Percentiles rank a stretch among this genome's conserved stretches.
These are phyloP conservation scores for Suillus alpinus DNA, from an alignment of 768 basidiomycete genomes.

Conservation along the genomic window DNA sequence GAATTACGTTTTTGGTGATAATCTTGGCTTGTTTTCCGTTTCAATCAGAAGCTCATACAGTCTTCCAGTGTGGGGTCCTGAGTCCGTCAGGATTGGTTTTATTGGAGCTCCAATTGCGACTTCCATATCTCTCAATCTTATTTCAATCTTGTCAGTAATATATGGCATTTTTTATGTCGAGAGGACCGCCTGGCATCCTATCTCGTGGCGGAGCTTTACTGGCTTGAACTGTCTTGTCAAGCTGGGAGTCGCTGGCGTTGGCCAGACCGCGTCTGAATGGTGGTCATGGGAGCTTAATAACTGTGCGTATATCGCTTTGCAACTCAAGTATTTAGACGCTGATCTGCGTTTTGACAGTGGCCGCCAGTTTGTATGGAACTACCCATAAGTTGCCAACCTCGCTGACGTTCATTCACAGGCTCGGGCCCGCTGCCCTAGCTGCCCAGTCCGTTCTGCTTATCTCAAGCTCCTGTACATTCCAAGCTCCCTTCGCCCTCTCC, in stretches of 20 bases:
- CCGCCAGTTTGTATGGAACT: slow-evolving; percentile 47
- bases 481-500: slow-evolving; percentile 79
- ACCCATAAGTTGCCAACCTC: not conserved
- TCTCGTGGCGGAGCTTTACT: slow-evolving; percentile 61
- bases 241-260: slow-evolving; percentile 78
- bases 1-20: slow-evolving; percentile 79
- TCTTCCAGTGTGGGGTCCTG: slow-evolving; percentile 15
- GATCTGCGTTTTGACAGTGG: slow-evolving; percentile 32
- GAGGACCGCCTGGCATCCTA: slow-evolving; percentile 79
- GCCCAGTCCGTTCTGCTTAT: slow-evolving; percentile 84
- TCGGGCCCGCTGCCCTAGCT: slow-evolving; percentile 81
- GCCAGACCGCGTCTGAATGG: slow-evolving; percentile 89
- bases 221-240: slow-evolving; percentile 65
- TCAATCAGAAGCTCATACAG: slow-evolving; percentile 3
- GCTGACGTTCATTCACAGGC: slow-evolving; percentile 36
- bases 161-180: slow-evolving; percentile 65
- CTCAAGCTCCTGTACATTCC: slow-evolving; percentile 74
- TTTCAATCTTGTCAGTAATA: slow-evolving; percentile 55
- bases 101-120: slow-evolving; percentile 87
- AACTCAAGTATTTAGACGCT: not conserved
- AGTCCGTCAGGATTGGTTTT: slow-evolving; percentile 31
- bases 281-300: slow-evolving; percentile 94
- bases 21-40: not conserved
- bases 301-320: slow-evolving; percentile 20
- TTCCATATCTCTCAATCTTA: slow-evolving; percentile 85